A percentile compares a stretch with the other conserved stretches of the same genome.
These are phyloP conservation scores for Colletotrichum limetticola DNA, from an alignment of 2,329 filamentous ascomycete genomes.

Conservation along the genomic window DNA sequence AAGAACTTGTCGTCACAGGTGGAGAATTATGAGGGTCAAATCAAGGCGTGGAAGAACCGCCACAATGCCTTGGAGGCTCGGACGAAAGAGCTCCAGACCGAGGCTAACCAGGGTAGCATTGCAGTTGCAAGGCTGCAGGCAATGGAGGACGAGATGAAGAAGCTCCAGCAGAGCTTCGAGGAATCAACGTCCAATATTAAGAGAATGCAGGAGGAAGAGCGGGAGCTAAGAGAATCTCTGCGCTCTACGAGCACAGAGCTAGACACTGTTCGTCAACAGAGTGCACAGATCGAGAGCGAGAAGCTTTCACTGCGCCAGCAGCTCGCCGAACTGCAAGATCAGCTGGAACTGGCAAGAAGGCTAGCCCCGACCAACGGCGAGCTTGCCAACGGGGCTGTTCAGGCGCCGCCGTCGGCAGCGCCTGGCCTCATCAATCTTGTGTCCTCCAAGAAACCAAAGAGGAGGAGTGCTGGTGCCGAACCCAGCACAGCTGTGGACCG, in stretches of 20 bases:
- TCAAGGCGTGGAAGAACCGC: conserved; percentile 94
- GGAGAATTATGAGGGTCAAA: conserved; percentile 94
- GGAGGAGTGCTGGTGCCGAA: conserved; percentile 90
- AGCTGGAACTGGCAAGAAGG: conserved; percentile 87
- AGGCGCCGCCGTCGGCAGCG: conserved; percentile 62
- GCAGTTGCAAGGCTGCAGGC: conserved; percentile 88
- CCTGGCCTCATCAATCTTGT: conserved; percentile 96
- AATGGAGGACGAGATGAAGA: conserved; percentile 96
- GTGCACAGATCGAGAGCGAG: conserved; percentile 83
- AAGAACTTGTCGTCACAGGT: conserved; percentile 88
- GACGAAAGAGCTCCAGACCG: conserved; percentile 92
- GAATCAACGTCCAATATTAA: conserved; percentile 93
- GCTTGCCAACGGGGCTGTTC: conserved; percentile 50
- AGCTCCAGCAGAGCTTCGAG: conserved; percentile 87
- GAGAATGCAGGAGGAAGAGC: conserved; percentile 94
- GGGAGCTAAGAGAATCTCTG: conserved; percentile 83
- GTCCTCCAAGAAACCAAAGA: conserved; percentile 95
- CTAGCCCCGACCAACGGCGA: conserved; percentile 79
- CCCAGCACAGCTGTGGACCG: conserved; percentile 83
- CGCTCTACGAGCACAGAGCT: conserved; percentile 83
- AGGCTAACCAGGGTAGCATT: conserved; percentile 98
- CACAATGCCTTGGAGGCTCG: conserved; percentile 90
- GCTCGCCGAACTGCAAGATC: conserved; percentile 88
- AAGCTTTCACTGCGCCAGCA: conserved; percentile 88
- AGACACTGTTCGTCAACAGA: conserved; percentile 80